These are phyloP conservation scores for Parsonsia alboflavescens DNA, from an alignment of 257 asterid genomes.

Conservation along the genomic window DNA sequence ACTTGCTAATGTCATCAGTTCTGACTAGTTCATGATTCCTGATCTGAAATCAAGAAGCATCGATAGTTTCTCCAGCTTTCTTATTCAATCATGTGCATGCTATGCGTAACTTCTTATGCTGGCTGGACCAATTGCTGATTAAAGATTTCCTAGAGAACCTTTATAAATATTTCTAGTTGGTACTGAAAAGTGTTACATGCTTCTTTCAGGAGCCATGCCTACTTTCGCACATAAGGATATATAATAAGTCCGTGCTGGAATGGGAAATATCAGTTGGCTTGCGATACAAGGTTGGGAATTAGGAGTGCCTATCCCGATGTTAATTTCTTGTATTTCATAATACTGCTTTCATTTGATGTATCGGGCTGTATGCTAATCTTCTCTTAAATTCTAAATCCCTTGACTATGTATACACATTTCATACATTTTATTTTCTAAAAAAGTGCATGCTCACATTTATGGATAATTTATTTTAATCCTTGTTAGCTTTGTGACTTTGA, in stretches of 20 bases:
- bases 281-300: conserved; percentile 75
- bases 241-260: conserved; percentile 93
- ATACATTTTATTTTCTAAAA: neutral
- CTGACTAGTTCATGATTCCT: neutral
- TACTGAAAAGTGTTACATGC: conserved; percentile 3
- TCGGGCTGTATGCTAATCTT: neutral
- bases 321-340: conserved; percentile 8
- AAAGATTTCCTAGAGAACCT: neutral
- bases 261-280: conserved; percentile 98
- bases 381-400: neutral
- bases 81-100: neutral
- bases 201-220: conserved; percentile 78
- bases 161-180: conserved; percentile 6
- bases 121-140: neutral
- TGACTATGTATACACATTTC: neutral
- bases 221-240: conserved; percentile 81
- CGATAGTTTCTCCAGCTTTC: neutral
- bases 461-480: neutral
- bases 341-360: neutral
- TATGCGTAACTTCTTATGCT: neutral
- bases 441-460: neutral
- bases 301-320: conserved; percentile 6
- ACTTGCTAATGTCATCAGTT: neutral
- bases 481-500: neutral
- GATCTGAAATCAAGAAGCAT: neutral